phyloP scores from a whole-genome alignment of 2,329 filamentous ascomycete species.

The Botryotinia calthae region DNA sequence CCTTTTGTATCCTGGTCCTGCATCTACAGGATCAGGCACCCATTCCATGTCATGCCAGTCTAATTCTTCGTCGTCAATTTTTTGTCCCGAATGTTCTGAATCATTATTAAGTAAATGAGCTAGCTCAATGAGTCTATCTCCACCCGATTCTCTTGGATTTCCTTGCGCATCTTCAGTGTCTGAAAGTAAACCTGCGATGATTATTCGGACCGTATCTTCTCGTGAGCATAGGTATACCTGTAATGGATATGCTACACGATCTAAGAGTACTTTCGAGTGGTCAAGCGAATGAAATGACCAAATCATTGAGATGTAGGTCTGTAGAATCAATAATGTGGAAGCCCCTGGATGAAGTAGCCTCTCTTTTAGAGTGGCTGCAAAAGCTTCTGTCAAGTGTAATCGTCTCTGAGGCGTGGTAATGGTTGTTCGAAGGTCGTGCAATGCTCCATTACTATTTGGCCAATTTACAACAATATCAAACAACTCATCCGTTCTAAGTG shows the following conservation, averaged over 20 bases:
- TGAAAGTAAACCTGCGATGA: conserved; percentile 70
- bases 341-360: conserved; percentile 72
- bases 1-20: conserved; percentile 86
- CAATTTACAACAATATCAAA: conserved; percentile 78
- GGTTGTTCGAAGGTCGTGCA: conserved; percentile 71
- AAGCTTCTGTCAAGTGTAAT: conserved; percentile 66
- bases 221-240: conserved; percentile 74
- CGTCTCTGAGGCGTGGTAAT: conserved; percentile 67
- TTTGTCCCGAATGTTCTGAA: conserved; percentile 49
- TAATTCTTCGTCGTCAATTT: conserved; percentile 64
- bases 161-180: conserved; percentile 49
- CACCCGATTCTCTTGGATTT: conserved; percentile 40
- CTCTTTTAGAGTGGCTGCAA: conserved; percentile 62
- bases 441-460: conserved; percentile 67
- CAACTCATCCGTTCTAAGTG: conserved; percentile 66
- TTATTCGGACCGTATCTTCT: conserved; percentile 74
- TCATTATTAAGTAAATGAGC: conserved; percentile 55
- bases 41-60: conserved; percentile 93
- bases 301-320: conserved; percentile 77
- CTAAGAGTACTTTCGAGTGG: conserved; percentile 72
- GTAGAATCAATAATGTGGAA: conserved; percentile 72
- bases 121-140: conserved; percentile 61
- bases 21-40: conserved; percentile 90
- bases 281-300: conserved; percentile 73
- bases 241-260: conserved; percentile 69